A percentile compares a stretch with the other conserved stretches of the same genome.
Conservation (phyloP, 306 rosid genomes). For the Vicia sativa region DNA sequence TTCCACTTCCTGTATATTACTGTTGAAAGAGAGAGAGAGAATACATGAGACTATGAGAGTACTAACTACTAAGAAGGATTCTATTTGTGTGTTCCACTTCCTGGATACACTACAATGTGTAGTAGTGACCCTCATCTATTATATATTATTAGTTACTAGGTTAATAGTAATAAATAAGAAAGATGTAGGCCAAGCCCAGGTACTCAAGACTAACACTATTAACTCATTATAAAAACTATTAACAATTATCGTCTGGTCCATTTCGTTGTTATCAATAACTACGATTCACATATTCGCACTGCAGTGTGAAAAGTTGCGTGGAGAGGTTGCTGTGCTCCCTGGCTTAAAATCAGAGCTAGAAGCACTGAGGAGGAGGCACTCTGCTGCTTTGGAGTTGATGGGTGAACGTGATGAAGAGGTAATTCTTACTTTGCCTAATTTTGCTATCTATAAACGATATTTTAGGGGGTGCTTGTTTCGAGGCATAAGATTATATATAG, state of each 20-base stretch:
- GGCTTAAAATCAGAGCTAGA: constrained; percentile 93
- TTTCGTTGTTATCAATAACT: constrained; percentile 16
- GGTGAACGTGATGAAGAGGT: constrained; percentile 99
- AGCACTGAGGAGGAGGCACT: constrained; percentile 91
- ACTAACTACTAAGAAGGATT: not conserved
- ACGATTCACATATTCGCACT: constrained; percentile 28
- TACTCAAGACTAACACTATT: not conserved
- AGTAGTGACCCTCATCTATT: constrained; percentile 11
- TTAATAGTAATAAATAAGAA: not conserved
- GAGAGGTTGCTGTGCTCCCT: constrained; percentile 78
- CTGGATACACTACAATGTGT: not conserved
- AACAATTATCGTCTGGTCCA: constrained; percentile 8
- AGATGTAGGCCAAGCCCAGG: not conserved
- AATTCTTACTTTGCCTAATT: constrained; percentile 29
- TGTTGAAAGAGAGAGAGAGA: not conserved
- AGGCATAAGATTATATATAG: not conserved
- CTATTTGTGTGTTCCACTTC: too few relatives aligned
- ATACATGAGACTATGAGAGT: not conserved
- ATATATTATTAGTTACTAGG: not conserved
- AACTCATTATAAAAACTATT: not conserved
- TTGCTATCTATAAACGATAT: constrained; percentile 13
- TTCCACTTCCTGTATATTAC: constrained; percentile 27
- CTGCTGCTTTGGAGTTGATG: constrained; percentile 98
- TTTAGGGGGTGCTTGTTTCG: not conserved
- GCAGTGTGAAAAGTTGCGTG: constrained; percentile 92